These are phyloP conservation scores for Trichoderma sp. DNA, from an alignment of 2,329 filamentous ascomycete genomes.

Conservation along the genomic window DNA sequence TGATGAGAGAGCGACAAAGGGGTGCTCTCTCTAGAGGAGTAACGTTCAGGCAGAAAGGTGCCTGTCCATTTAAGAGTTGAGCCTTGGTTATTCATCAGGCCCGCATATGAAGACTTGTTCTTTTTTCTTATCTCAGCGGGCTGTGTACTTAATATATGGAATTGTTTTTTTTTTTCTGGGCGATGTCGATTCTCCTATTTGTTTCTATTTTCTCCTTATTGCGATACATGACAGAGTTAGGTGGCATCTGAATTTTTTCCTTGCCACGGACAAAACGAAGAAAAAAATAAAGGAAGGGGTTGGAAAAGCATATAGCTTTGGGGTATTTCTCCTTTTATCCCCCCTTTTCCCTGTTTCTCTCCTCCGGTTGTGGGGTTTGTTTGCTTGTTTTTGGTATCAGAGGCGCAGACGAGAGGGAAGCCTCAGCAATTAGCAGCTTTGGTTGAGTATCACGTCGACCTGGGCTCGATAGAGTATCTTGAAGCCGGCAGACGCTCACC, in stretches of 20 bases:
- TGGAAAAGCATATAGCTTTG: background rate
- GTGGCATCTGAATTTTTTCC: too few species aligned
- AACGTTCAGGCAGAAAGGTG: background rate
- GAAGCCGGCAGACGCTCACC: background rate
- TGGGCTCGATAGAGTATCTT: background rate
- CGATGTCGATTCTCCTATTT: background rate
- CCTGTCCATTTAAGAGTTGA: slow-evolving; percentile 4
- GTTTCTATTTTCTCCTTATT: background rate
- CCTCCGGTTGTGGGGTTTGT: background rate
- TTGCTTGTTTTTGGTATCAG: background rate
- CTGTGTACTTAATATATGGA: slow-evolving; percentile 17
- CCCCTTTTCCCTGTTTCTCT: background rate
- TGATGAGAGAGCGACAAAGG: background rate
- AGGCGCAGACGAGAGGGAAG: background rate
- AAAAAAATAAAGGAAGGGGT: background rate
- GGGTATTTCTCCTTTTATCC: background rate
- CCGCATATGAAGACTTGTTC: slow-evolving; percentile 10
- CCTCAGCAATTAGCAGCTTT: background rate
- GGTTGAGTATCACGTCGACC: background rate
- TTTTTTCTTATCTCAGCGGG: slow-evolving; percentile 5
- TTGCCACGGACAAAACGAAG: background rate
- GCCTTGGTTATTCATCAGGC: slow-evolving; percentile 1
- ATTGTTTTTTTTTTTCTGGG: background rate
- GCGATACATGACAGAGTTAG: background rate
- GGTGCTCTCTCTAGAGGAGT: background rate